Evolutionary conservation across 169 alveolate species (phyloP).

Genomic region (Plasmodium billcollinsi): DNA sequence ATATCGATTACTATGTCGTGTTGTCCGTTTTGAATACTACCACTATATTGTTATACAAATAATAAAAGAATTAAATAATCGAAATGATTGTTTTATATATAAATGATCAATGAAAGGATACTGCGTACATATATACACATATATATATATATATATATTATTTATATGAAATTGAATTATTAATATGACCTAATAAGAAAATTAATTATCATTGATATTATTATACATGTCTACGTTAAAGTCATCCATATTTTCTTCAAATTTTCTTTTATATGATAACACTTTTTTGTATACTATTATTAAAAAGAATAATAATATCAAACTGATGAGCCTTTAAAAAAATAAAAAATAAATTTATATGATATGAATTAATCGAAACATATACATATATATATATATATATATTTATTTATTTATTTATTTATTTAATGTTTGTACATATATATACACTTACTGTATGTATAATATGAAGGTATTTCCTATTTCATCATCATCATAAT

Average conservation of each 20-base stretch:
- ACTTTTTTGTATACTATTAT: constrained; percentile 59
- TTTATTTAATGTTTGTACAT: too few relatives aligned
- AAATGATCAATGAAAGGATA: too few relatives aligned
- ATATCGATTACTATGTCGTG: constrained; percentile 62
- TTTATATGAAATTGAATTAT: constrained; percentile 3
- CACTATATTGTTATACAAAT: constrained; percentile 59
- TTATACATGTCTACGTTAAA: constrained; percentile 60
- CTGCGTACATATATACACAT: too few relatives aligned
- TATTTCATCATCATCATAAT: constrained; percentile 73
- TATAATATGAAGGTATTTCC: constrained; percentile 54
- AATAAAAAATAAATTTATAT: constrained; percentile 7
- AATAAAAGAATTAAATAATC: constrained; percentile 8
- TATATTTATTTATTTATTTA: too few relatives aligned
- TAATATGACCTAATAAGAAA: background rate
- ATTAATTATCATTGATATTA: constrained; percentile 51
- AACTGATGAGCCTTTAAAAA: constrained; percentile 40
- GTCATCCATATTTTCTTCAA: constrained; percentile 54
- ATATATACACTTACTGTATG: constrained; percentile 39
- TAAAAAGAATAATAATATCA: constrained; percentile 63
- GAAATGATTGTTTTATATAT: background rate
- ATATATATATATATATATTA: background rate
- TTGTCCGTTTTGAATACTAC: constrained; percentile 68
- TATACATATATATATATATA: background rate
- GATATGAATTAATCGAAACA: background rate
- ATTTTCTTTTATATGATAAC: constrained; percentile 53